These are phyloP conservation scores for Blastocystis sp. DNA, from an alignment of 352 stramenopile genomes.

Conservation along the genomic window DNA sequence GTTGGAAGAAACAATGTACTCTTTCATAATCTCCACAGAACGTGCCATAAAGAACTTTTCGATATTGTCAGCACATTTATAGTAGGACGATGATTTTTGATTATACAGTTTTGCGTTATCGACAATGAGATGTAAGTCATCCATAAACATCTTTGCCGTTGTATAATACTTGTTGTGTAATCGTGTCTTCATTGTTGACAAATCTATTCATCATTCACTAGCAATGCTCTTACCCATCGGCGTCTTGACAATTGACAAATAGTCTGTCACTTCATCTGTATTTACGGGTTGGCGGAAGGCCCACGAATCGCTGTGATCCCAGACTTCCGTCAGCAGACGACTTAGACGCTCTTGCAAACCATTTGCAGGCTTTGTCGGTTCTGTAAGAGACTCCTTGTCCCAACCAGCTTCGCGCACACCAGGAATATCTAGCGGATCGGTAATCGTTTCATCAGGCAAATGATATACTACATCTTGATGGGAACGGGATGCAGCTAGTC, in stretches of 20 bases:
- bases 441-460: conserved; percentile 40
- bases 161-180: conserved; percentile 71
- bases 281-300: conserved; percentile 92
- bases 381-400: conserved; percentile 63
- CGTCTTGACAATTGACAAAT: conserved; percentile 88
- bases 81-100: conserved; percentile 85
- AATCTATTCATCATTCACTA: conserved; percentile 54
- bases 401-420: conserved; percentile 74
- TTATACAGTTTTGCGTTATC: conserved; percentile 96
- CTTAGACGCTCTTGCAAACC: conserved; percentile 30
- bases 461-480: conserved; percentile 31
- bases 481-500: conserved; percentile 65
- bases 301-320: conserved; percentile 88
- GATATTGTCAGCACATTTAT: conserved; percentile 68
- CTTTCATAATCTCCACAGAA: conserved; percentile 39
- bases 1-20: conserved; percentile 21
- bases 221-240: conserved; percentile 72
- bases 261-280: conserved; percentile 85
- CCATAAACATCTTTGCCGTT: conserved; percentile 80
- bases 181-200: conserved; percentile 64
- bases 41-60: conserved; percentile 55
- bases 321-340: conserved; percentile 77
- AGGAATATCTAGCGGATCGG: conserved; percentile 67
- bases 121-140: conserved; percentile 89
- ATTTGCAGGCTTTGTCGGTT: neutral